Evolutionary conservation across 2,329 filamentous ascomycete genomes (phyloP).

Genomic region (Diplodia seriata): DNA sequence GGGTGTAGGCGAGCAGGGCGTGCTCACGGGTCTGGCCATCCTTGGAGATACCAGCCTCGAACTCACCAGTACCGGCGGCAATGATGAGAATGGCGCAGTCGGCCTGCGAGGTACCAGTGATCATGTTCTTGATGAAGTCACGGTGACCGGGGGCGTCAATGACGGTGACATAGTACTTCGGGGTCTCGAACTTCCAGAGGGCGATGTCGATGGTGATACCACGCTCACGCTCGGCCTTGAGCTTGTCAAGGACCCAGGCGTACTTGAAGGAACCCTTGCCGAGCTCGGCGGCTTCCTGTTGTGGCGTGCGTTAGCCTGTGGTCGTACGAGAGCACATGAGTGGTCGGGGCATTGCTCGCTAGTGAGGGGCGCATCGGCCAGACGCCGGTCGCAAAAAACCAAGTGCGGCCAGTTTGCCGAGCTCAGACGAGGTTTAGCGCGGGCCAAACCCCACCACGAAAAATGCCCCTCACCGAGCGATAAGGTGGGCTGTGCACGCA

Average conservation of each 20-base stretch:
- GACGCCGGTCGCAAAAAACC: conserved; percentile 28
- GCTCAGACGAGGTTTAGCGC: conserved; percentile 42
- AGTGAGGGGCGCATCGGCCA: neutral
- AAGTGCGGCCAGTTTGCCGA: conserved; percentile 36
- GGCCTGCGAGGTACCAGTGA: conserved; percentile 99
- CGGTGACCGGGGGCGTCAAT: conserved; percentile 99
- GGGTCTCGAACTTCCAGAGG: conserved; percentile 99
- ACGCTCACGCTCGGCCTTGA: conserved; percentile 99
- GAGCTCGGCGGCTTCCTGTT: conserved; percentile 97
- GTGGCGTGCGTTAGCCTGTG: conserved; percentile 48
- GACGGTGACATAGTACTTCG: conserved; percentile 97
- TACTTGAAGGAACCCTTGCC: conserved; percentile 99
- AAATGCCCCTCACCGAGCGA: conserved; percentile 46
- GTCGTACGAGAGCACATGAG: conserved; percentile 29
- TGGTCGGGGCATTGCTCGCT: conserved; percentile 2
- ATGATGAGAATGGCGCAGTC: conserved; percentile 99
- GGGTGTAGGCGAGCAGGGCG: conserved; percentile 99
- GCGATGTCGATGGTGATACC: conserved; percentile 99
- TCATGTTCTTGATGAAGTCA: conserved; percentile 99
- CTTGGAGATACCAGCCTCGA: conserved; percentile 99
- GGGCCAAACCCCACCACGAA: conserved; percentile 49
- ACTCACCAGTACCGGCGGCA: conserved; percentile 99
- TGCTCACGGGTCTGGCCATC: conserved; percentile 99
- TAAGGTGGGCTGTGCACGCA: conserved; percentile 42
- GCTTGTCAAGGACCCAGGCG: conserved; percentile 99